Base-by-base conservation (phyloP, 1,284 basidiomycete genomes). In the Pisolithus thermaeus region DNA sequence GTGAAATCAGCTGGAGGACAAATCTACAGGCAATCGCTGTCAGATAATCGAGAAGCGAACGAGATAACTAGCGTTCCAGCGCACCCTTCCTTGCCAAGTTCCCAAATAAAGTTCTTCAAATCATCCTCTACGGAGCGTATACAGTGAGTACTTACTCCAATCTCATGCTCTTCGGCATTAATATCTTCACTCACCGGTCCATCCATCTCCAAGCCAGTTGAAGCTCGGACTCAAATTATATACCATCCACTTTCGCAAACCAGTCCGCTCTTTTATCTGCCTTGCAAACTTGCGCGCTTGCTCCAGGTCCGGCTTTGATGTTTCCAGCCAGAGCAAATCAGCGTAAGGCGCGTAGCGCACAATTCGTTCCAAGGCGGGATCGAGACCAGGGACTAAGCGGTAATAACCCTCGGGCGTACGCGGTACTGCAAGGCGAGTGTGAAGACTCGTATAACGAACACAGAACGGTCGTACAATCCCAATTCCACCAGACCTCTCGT, bases 141-240 rank as follows among this genome's bases (percentile, higher is more conserved):
- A 12, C 7, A 7, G 20, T 53, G 36, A 37, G 28, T 14, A 22
- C 36, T 22, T 27, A 50, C n/a, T 41, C 39, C 23, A 39, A 39
- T 48, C 41, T 35, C 32, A 14, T 35, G 32, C 32, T 14, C 12
- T 35, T 12, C 5, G 32, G 12, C 12, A 35, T 35, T 12, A 35
- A 35, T 14, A 35, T 35, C 32, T 14, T 35, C 32, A 35, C 69
- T 51, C 56, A 81, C 86, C 84, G 44, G 77, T 80, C 70, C 90
- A 94, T 16, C 92, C 92, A 62, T 90, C 86, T 11, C 78, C 80
- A 27, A 80, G 76, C 93, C 93, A 97, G 70, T 96, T 95, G 77
- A 97, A 97, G 63, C 89, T 92, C 3, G 92, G 93, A 62, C 90
- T 92, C 55, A 96, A 73, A 68, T 96, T 97, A 67, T 96, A 97